Evolutionary conservation across 495 filamentous ascomycete genomes (phyloP).

Genomic region (Cenococcum geophilum): DNA sequence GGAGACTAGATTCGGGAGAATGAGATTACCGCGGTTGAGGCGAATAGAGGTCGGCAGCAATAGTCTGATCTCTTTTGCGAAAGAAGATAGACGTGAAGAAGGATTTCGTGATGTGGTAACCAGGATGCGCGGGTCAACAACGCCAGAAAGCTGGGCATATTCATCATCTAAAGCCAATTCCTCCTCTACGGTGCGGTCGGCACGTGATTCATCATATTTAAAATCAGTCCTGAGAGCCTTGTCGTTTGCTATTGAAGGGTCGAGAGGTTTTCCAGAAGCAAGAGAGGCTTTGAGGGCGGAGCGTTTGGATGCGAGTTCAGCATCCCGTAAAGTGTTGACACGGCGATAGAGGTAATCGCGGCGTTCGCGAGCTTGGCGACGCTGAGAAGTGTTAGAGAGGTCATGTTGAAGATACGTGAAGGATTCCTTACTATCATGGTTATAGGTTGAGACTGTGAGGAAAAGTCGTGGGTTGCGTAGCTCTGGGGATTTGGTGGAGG

Average conservation of each 20-base stretch:
- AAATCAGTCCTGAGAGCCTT: slow-evolving; percentile 78
- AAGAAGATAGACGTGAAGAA: slow-evolving; percentile 73
- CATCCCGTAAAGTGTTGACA: slow-evolving; percentile 75
- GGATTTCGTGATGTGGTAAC: slow-evolving; percentile 89
- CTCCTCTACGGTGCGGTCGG: slow-evolving; percentile 53
- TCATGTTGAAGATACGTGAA: not conserved
- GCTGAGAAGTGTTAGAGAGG: slow-evolving; percentile 33
- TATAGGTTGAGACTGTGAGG: not conserved
- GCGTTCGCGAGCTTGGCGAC: slow-evolving; percentile 74
- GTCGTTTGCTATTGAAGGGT: slow-evolving; percentile 83
- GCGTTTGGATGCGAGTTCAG: slow-evolving; percentile 85
- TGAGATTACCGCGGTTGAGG: slow-evolving; percentile 83
- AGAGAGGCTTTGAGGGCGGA: slow-evolving; percentile 71
- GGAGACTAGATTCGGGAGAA: slow-evolving; percentile 75
- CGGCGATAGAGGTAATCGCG: slow-evolving; percentile 91
- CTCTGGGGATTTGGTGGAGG: not conserved
- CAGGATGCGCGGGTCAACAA: slow-evolving; percentile 80
- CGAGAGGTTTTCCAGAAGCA: slow-evolving; percentile 77
- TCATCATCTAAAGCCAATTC: slow-evolving; percentile 91
- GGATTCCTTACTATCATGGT: slow-evolving; percentile 7
- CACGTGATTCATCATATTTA: slow-evolving; percentile 81
- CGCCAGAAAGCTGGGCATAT: slow-evolving; percentile 76
- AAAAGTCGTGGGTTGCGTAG: not conserved
- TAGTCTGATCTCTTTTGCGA: slow-evolving; percentile 92
- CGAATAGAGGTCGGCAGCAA: slow-evolving; percentile 86